Conservation (phyloP, 2,329 filamentous ascomycete species). For the Colletotrichum trifolii region DNA sequence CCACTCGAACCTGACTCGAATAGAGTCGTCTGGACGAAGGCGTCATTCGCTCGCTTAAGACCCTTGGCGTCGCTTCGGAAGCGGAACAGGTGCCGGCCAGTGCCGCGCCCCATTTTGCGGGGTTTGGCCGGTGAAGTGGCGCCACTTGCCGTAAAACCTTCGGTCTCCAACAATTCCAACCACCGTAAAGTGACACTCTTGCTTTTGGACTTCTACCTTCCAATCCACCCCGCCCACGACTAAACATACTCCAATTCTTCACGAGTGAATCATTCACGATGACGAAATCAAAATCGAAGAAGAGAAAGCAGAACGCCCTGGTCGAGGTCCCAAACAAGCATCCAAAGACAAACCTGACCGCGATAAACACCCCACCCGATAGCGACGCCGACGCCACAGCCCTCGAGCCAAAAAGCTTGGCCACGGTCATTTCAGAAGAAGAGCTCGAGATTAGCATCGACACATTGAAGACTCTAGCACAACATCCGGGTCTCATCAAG, state of each 20-base stretch:
- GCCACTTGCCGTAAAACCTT: not conserved
- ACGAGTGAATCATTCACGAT: slow-evolving; percentile 41
- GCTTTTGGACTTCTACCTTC: not conserved
- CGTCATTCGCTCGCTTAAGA: not conserved
- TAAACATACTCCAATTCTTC: not conserved
- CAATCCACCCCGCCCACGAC: not conserved
- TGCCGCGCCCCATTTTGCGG: not conserved
- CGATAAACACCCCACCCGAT: slow-evolving; percentile 47
- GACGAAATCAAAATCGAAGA: slow-evolving; percentile 57
- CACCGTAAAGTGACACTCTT: not conserved
- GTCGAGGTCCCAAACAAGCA: slow-evolving; percentile 50
- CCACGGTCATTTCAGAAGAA: slow-evolving; percentile 68
- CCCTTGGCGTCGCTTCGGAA: not conserved
- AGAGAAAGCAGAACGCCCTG: slow-evolving; percentile 57
- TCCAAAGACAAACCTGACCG: slow-evolving; percentile 47
- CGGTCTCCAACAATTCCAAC: not conserved
- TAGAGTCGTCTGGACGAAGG: too few relatives aligned
- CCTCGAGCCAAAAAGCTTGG: slow-evolving; percentile 60
- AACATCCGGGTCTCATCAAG: slow-evolving; percentile 73
- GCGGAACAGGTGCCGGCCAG: slow-evolving; percentile 1
- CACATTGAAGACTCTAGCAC: slow-evolving; percentile 67
- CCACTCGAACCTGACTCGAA: too few relatives aligned
- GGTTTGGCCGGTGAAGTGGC: not conserved
- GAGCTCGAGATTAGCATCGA: slow-evolving; percentile 76
- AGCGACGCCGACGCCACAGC: slow-evolving; percentile 43